phyloP scores from a whole-genome alignment of 345 rosid species.

The Populus simonii region DNA sequence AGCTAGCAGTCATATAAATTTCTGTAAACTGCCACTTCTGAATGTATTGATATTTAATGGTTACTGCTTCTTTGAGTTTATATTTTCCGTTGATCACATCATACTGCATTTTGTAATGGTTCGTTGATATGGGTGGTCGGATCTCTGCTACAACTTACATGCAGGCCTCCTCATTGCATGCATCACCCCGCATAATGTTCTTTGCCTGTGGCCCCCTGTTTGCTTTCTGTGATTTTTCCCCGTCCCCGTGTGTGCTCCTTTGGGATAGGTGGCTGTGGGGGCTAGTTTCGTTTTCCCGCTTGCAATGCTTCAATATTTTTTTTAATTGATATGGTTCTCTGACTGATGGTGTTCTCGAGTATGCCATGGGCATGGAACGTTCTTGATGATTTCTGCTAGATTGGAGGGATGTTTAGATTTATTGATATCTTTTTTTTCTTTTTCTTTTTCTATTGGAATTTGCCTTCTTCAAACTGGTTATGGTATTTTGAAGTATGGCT shows the following conservation, averaged over 20 bases:
- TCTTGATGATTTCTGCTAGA: not conserved
- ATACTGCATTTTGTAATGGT: not conserved
- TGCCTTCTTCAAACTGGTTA: not conserved
- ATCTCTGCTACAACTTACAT: not conserved
- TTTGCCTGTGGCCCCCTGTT: not conserved
- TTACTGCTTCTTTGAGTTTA: not conserved
- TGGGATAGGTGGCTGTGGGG: not conserved
- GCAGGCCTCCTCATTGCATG: not conserved
- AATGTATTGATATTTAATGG: not conserved
- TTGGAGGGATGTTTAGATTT: no score
- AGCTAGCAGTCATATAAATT: not conserved
- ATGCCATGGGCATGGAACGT: no score
- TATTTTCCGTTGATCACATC: not conserved
- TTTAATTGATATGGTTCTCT: not conserved
- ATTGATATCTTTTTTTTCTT: no score
- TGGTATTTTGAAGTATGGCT: no score
- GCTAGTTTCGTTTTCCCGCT: not conserved
- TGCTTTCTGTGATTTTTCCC: not conserved
- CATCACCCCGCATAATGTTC: not conserved
- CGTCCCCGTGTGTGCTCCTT: not conserved
- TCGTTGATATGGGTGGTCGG: not conserved
- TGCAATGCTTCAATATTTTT: not conserved
- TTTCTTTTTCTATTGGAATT: not conserved
- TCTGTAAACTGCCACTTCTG: constrained; percentile 4
- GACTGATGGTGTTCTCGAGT: not conserved